These are phyloP conservation scores for Dothidotthia symphoricarpi DNA, from an alignment of 2,329 filamentous ascomycete genomes.

Conservation along the genomic window DNA sequence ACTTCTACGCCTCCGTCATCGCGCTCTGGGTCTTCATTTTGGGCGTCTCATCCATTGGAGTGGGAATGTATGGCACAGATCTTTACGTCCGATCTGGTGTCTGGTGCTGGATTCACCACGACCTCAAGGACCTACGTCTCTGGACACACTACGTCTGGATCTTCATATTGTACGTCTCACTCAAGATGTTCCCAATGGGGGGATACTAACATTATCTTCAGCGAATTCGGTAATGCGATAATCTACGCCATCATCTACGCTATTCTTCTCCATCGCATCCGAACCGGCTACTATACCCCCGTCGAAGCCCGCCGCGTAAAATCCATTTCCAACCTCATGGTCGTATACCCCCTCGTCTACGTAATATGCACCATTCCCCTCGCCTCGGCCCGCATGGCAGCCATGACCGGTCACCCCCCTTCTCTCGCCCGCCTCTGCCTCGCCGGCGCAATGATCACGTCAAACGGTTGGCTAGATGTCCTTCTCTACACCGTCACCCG, in stretches of 20 bases:
- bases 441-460: constrained; percentile 57
- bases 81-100: constrained; percentile 65
- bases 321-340: constrained; percentile 56
- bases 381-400: constrained; percentile 62
- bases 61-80: constrained; percentile 44
- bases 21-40: constrained; percentile 61
- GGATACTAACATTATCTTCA: constrained; percentile 7
- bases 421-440: constrained; percentile 51
- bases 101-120: constrained; percentile 65
- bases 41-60: constrained; percentile 55
- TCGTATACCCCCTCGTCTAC: constrained; percentile 68
- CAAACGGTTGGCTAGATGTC: constrained; percentile 59
- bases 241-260: constrained; percentile 50
- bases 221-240: constrained; percentile 52
- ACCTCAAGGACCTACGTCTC: constrained; percentile 56
- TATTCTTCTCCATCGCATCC: constrained; percentile 42
- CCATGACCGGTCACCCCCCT: constrained; percentile 55
- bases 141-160: constrained; percentile 66
- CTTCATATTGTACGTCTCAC: constrained; percentile 50
- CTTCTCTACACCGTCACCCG: constrained; percentile 59
- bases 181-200: no score
- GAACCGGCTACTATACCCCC: constrained; percentile 36
- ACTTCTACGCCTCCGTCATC: constrained; percentile 52
- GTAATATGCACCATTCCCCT: constrained; percentile 67
- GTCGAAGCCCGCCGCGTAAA: constrained; percentile 38